Evolutionary conservation across 2,329 filamentous ascomycete species (phyloP), one percentile per base, ranked within the genome.

Genomic region (Monosporascus sp.): DNA sequence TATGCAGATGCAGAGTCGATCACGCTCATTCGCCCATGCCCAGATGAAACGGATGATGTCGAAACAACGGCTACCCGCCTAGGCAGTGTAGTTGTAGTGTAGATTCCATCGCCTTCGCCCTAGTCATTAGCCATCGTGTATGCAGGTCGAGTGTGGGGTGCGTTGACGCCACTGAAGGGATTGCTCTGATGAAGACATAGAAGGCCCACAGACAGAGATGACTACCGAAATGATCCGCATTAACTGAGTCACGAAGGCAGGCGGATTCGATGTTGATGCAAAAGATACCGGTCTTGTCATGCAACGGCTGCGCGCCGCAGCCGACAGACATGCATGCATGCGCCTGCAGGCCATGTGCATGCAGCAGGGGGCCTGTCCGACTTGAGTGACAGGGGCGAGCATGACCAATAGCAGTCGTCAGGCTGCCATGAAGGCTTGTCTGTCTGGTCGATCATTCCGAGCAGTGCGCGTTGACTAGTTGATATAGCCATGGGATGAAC

Each of bases 281-380:
- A 37, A 8, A 45, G 14, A 49, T 20, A 26, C 20, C 22, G 26
- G 38, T 37, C 24, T 41, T 24, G 48, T 41, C 40, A 40, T 41
- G 38, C 48, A 41, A 41, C 59, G 57, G 59, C 51, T 51, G 55
- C 57, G 59, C 53, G 54, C 52, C 59, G 59, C 54, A 55, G 55
- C 57, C 57, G 59, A 55, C 55, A 55, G 54, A 58, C 51, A 58
- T 51, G 51, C 54, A 54, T 50, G 46, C 51, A 50, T 46, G 43
- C 43, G 17, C 14, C 20, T 24, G 7, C 22, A 46, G 43, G 43
- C 43, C 43, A 46, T 46, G 43, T 46, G 43, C 43, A 26, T 46
- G 43, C 43, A 26, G 15, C 43, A 26, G 22, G 43, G 43, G 26
- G 24, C 22, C 17, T 46, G 22, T n/a, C 43, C n/a, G 22, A 17